A percentile compares a stretch with the other conserved stretches of the same genome.
These are phyloP conservation scores for Annulohypoxylon maeteangense DNA, from an alignment of 495 filamentous ascomycete species.

Conservation along the genomic window DNA sequence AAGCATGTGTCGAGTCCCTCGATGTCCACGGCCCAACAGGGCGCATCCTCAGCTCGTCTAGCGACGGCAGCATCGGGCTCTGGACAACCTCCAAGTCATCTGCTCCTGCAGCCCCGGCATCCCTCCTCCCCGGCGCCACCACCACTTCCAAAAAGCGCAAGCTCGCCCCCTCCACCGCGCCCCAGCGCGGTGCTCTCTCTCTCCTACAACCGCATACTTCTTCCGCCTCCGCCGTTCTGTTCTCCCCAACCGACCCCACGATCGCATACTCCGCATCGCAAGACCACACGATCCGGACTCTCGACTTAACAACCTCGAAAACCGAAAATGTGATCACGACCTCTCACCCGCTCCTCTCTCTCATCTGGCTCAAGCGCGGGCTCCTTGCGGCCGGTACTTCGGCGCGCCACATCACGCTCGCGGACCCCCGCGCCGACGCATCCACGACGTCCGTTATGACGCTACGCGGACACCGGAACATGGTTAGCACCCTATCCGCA, in stretches of 20 bases:
- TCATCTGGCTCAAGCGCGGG: slow-evolving; percentile 70
- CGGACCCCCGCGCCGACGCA: slow-evolving; percentile 84
- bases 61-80: slow-evolving; percentile 81
- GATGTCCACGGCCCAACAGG: slow-evolving; percentile 79
- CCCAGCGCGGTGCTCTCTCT: slow-evolving; percentile 82
- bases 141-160: slow-evolving; percentile 81
- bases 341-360: slow-evolving; percentile 79
- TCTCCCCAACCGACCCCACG: slow-evolving; percentile 83
- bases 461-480: slow-evolving; percentile 88
- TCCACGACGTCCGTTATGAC: slow-evolving; percentile 82
- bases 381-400: slow-evolving; percentile 86
- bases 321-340: slow-evolving; percentile 83
- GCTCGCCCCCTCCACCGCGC: slow-evolving; percentile 65
- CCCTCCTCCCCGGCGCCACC: slow-evolving; percentile 69
- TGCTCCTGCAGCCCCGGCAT: slow-evolving; percentile 73
- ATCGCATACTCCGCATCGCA: slow-evolving; percentile 89
- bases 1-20: slow-evolving; percentile 74
- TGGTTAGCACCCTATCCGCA: slow-evolving; percentile 74
- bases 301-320: slow-evolving; percentile 83
- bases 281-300: slow-evolving; percentile 89
- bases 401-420: slow-evolving; percentile 86
- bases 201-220: slow-evolving; percentile 76
- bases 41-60: slow-evolving; percentile 82
- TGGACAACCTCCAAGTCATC: slow-evolving; percentile 83
- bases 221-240: slow-evolving; percentile 78